Base-by-base conservation (phyloP, 495 filamentous ascomycete genomes). In the Aspergillus baeticus region DNA sequence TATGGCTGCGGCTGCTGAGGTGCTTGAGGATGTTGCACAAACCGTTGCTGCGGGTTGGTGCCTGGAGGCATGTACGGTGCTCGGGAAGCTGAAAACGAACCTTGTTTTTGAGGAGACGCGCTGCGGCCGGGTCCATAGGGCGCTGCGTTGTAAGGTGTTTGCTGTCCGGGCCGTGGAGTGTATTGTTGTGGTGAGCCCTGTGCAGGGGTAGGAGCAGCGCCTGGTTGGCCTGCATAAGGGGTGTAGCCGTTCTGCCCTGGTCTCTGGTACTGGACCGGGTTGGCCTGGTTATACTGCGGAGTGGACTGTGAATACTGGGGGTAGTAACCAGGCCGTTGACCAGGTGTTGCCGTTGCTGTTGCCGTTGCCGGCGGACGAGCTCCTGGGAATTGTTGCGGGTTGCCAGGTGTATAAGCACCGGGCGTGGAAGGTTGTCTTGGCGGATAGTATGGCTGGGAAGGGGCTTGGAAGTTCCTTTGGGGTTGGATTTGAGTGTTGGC, bases 231-330 rank as follows among this genome's bases (percentile, higher is more conserved):
- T 7, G 66, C 29, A 53, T 73, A 72, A 10, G 68, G 63, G 41
- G 57, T 60, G 48, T 75, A 79, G 23, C 76, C 73, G 38, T 80
- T 80, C 21, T 69, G 65, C 21, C 63, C 61, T 6, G 73, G 66
- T 14, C 76, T 69, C 50, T 70, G 71, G 52, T 73, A 73, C 31
- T 73, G 70, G 20, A 64, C 63, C 18, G 70, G 60, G 47, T 57
- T 66, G 21, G 58, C 73, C 54, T 75, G 75, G 47, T 61, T 69
- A 54, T 67, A 75, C 45, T 77, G 76, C 18, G 72, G 61, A 6
- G 61, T 67, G 10, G 43, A 49, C 42, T 77, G 76, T 6, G 71
- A 58, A 51, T 74, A 78, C 11, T 66, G 74, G 37, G 68, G 68
- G 49, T 55, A 57, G 52, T 58, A 71, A 38, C 54, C 64, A 15